These are phyloP conservation scores for Bathelium albidoporum DNA, from an alignment of 495 filamentous ascomycete species.

Conservation along the genomic window DNA sequence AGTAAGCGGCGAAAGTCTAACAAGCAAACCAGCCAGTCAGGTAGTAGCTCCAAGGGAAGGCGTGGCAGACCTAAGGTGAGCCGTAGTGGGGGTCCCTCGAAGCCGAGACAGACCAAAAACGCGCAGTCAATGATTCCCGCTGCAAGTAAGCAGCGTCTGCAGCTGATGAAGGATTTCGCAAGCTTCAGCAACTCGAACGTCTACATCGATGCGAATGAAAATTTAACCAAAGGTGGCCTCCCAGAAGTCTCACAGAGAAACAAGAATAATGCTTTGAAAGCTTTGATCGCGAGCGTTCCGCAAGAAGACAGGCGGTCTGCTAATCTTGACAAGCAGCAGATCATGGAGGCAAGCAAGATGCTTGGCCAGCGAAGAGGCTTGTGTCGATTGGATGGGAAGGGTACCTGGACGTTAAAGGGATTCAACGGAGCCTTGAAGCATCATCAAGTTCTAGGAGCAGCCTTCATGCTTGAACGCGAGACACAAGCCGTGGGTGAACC, in stretches of 20 bases:
- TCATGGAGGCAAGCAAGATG: constrained; percentile 7
- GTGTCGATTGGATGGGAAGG: constrained; percentile 26
- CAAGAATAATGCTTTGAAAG: constrained; percentile 22
- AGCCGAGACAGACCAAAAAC: background rate
- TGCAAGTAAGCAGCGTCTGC: background rate
- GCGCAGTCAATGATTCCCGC: background rate
- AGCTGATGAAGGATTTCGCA: constrained; percentile 1
- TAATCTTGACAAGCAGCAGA: constrained; percentile 12
- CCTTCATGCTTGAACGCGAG: constrained; percentile 51
- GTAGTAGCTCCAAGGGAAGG: background rate
- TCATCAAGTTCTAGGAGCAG: constrained; percentile 46
- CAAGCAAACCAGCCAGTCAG: background rate
- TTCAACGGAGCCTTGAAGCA: constrained; percentile 39
- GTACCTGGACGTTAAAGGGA: constrained; percentile 38
- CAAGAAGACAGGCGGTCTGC: constrained; percentile 13
- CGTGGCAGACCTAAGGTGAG: background rate
- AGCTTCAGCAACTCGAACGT: constrained; percentile 16
- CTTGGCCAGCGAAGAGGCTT: background rate
- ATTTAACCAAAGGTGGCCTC: constrained; percentile 15
- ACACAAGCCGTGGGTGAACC: constrained; percentile 27
- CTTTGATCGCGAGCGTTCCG: constrained; percentile 26
- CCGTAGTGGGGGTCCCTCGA: background rate
- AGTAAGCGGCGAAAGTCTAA: background rate
- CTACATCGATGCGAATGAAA: constrained; percentile 17
- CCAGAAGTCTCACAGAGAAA: constrained; percentile 12